A percentile compares a stretch with the other conserved stretches of the same genome.
Evolutionary conservation across 2,329 filamentous ascomycete species (phyloP).

Genomic region (Fusarium lateritium): DNA sequence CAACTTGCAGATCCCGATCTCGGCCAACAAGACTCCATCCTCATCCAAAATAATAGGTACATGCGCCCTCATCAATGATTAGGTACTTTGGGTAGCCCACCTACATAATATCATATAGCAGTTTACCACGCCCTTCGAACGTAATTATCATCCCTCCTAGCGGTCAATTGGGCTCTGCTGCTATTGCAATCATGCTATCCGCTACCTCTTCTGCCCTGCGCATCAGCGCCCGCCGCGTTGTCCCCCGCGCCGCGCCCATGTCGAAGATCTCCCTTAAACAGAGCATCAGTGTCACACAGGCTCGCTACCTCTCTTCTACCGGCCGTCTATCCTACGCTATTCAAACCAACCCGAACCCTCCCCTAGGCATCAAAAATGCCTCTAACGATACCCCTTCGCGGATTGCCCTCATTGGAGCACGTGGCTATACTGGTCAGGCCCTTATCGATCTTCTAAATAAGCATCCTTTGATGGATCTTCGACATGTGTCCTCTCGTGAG

Average conservation of each 20-base stretch:
- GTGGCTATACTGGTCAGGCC: slow-evolving; percentile 94
- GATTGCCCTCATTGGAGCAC: slow-evolving; percentile 89
- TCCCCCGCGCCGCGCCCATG: slow-evolving; percentile 8
- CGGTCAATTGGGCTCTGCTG: slow-evolving; percentile 30
- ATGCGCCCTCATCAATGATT: slow-evolving; percentile 17
- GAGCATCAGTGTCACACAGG: slow-evolving; percentile 8
- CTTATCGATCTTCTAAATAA: slow-evolving; percentile 88
- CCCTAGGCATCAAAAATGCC: slow-evolving; percentile 88
- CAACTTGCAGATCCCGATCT: slow-evolving; percentile 6
- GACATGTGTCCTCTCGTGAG: slow-evolving; percentile 94
- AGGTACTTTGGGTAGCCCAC: slow-evolving; percentile 10
- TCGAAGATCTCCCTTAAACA: slow-evolving; percentile 18
- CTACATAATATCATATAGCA: background rate
- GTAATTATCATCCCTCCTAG: background rate
- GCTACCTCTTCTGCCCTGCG: slow-evolving; percentile 30
- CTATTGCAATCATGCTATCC: slow-evolving; percentile 32
- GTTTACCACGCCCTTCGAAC: background rate
- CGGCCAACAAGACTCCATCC: slow-evolving; percentile 17
- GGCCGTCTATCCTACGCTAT: slow-evolving; percentile 50
- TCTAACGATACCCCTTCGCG: slow-evolving; percentile 84
- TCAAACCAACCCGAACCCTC: slow-evolving; percentile 82
- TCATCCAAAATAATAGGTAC: slow-evolving; percentile 12
- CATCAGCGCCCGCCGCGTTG: slow-evolving; percentile 28
- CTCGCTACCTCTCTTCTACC: slow-evolving; percentile 18
- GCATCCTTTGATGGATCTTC: slow-evolving; percentile 91